Conservation (phyloP, 1,284 basidiomycete species). For the Tremellales sp. region DNA sequence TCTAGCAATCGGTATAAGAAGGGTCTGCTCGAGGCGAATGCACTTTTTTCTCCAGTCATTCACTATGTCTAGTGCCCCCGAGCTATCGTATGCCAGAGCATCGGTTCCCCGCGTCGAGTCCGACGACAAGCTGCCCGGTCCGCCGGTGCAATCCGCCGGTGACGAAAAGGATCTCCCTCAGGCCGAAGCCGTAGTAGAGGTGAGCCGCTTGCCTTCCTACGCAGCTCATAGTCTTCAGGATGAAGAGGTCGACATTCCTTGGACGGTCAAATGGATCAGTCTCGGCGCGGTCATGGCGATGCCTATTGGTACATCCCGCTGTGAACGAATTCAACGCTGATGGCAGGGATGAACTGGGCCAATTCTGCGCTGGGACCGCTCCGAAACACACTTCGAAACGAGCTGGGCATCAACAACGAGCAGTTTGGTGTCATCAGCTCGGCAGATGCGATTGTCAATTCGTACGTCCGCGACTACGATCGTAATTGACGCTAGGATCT, state of each 20-base stretch:
- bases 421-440: conserved; percentile 9
- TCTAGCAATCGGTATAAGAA: too few relatives aligned
- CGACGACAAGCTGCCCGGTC: too few relatives aligned
- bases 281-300: conserved; percentile 5
- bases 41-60: too few relatives aligned
- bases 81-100: too few relatives aligned
- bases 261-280: conserved; percentile 6
- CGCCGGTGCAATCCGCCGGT: too few relatives aligned
- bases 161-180: too few relatives aligned
- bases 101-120: too few relatives aligned
- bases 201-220: too few relatives aligned
- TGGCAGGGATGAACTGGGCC: conserved; percentile 7
- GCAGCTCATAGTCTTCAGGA: too few relatives aligned
- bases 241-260: not conserved
- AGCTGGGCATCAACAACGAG: conserved; percentile 11
- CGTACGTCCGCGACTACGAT: not conserved
- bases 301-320: conserved; percentile 2
- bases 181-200: too few relatives aligned
- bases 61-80: too few relatives aligned
- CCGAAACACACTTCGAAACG: conserved; percentile 7
- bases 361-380: conserved; percentile 5
- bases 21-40: too few relatives aligned
- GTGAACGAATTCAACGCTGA: not conserved
- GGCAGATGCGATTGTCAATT: conserved; percentile 10
- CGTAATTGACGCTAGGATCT: conserved; percentile 3